Base-by-base conservation (phyloP, 305 asterid species). In the Rubia balearica region DNA sequence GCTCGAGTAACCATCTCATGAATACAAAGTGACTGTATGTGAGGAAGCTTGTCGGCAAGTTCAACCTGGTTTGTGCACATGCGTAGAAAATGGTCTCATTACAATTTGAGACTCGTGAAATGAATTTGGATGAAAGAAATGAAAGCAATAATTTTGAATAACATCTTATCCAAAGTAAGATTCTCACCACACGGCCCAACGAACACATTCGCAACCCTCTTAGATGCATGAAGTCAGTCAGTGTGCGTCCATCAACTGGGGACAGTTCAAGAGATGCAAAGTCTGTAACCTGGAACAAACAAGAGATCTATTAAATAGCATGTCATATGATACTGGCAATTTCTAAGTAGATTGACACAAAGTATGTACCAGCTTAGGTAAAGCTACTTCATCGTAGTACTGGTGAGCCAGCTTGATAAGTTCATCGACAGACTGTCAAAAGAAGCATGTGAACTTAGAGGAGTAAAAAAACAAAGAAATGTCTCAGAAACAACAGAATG, bases 1-100 rank as follows among this genome's bases (percentile, higher is more conserved):
- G 99, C 96, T 76, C 99, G 97, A 59, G 97, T 86, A 80, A 92
- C 87, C 99, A 95, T 95, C 92, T 95, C 99, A 77, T 95, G 99
- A 71, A 95, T 87, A 81, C 99, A 95, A 77, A 95, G 98, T 61
- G 97, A 95, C 82, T 83, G 96, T 81, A 95, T 95, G 49, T 95
- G 99, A 64, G 99, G 97, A 86, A 95, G 99, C 83, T 90, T 95
- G 82, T 85, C 88, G 6, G 99, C 96, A 75, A 90, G 96, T 77
- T 90, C 95, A 75, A 92, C 99, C 99, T 95, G 91, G 67, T 87
- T 80, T 80, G 76, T 71, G 69, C 77, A 17, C 68, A 40, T 24
- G 45, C 27, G 22, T n/a, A 40, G 40, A 30, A 27, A 59, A 38
- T 63, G 27, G 27, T 5, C 65, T 64, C 22, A 6, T n/a, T 3